phyloP scores from a whole-genome alignment of 2,329 filamentous ascomycete species.

The Amauroascus niger region DNA sequence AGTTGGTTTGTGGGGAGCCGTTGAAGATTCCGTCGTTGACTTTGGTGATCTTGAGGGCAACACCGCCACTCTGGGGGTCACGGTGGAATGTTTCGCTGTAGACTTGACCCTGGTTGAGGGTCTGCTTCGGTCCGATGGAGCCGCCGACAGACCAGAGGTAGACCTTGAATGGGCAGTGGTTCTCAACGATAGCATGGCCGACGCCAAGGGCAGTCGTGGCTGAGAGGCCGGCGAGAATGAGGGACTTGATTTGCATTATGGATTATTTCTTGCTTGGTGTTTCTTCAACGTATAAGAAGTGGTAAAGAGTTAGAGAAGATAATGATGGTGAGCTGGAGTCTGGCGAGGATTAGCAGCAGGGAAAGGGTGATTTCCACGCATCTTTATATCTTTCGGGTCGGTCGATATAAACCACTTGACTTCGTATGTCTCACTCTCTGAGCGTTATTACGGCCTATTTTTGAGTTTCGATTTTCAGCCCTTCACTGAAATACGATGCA shows the following conservation, averaged over 20 bases:
- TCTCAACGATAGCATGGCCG: constrained; percentile 29
- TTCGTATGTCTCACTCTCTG: constrained; percentile 4
- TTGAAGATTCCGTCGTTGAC: constrained; percentile 29
- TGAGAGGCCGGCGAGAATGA: constrained; percentile 14
- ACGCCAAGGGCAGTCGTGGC: constrained; percentile 22
- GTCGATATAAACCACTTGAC: background rate
- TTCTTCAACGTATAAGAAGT: background rate
- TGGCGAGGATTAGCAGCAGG: too few species aligned
- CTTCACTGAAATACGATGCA: constrained; percentile 3
- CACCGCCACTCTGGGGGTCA: constrained; percentile 32
- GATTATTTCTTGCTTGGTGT: background rate
- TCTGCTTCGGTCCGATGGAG: constrained; percentile 19
- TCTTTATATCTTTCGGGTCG: background rate
- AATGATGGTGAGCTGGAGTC: background rate
- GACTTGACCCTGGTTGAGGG: constrained; percentile 23
- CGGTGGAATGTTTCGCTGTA: constrained; percentile 32
- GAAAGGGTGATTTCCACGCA: background rate
- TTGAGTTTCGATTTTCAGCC: background rate
- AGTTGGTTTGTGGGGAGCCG: constrained; percentile 32
- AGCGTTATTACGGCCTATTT: background rate
- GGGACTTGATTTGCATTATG: constrained; percentile 16
- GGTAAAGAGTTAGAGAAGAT: background rate
- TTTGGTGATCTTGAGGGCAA: constrained; percentile 36
- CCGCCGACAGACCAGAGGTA: constrained; percentile 34
- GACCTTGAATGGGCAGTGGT: constrained; percentile 27